These are phyloP conservation scores for Tetrahymena borealis DNA, from an alignment of 73 alveolate genomes.

Conservation along the genomic window DNA sequence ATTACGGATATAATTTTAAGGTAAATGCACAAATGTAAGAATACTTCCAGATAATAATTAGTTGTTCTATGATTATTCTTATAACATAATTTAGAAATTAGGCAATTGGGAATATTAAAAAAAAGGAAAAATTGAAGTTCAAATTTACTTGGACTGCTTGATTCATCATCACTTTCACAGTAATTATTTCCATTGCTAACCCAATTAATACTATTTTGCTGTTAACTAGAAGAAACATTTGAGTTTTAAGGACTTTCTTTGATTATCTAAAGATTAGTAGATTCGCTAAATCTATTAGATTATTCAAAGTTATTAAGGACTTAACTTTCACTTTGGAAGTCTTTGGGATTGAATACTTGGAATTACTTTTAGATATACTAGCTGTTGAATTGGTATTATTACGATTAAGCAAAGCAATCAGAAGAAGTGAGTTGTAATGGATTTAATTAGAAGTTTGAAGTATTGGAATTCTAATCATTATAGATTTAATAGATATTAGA, in stretches of 20 bases:
- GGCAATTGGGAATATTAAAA: no score
- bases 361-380: no score
- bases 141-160: background rate
- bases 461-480: background rate
- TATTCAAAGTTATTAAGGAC: background rate
- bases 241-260: background rate
- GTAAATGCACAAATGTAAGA: no score
- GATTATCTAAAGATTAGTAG: background rate
- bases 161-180: background rate
- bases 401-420: background rate
- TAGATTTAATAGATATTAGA: background rate
- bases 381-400: background rate
- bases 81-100: no score
- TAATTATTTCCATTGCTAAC: background rate
- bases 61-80: no score
- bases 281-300: background rate
- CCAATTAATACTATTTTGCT: background rate
- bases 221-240: background rate
- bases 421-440: background rate
- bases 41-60: no score
- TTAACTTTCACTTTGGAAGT: background rate
- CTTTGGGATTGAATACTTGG: background rate
- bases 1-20: background rate
- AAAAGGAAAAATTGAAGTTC: no score
- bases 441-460: background rate